These are phyloP conservation scores for Alternaria arbusti DNA, from an alignment of 2,329 filamentous ascomycete species.

Conservation along the genomic window DNA sequence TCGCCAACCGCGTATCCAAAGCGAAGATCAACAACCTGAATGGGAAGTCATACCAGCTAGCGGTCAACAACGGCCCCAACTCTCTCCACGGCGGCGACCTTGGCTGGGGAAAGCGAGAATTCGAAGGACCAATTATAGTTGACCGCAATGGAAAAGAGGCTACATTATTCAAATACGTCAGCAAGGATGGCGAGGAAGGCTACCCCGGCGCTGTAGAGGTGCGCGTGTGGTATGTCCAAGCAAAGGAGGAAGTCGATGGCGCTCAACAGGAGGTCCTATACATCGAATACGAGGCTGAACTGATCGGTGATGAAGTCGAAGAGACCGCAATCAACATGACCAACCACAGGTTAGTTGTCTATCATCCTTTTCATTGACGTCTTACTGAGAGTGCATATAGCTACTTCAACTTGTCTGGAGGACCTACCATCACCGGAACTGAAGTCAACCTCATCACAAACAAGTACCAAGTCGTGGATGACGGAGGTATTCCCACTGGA, in stretches of 20 bases:
- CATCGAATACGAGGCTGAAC: constrained; percentile 88
- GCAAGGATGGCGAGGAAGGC: constrained; percentile 83
- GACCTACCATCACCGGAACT: constrained; percentile 67
- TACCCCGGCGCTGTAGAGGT: constrained; percentile 86
- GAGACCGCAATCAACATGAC: constrained; percentile 94
- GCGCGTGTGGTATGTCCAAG: constrained; percentile 78
- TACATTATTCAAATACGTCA: constrained; percentile 61
- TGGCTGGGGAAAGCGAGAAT: constrained; percentile 84
- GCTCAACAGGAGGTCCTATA: constrained; percentile 74
- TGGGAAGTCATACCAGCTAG: constrained; percentile 70
- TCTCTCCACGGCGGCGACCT: constrained; percentile 61
- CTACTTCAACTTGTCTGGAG: constrained; percentile 71
- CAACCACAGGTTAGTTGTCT: constrained; percentile 77
- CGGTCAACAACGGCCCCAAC: constrained; percentile 79
- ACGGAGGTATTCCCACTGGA: constrained; percentile 75
- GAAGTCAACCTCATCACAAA: constrained; percentile 64
- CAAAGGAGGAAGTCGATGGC: constrained; percentile 67
- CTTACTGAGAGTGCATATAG: constrained; percentile 43
- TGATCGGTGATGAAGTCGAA: constrained; percentile 75
- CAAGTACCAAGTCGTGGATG: constrained; percentile 76
- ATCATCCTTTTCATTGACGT: background rate
- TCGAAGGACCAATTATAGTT: constrained; percentile 71
- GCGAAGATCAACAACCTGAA: constrained; percentile 77
- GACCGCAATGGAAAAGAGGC: constrained; percentile 57
- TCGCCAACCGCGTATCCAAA: constrained; percentile 78